Conservation (phyloP, 2,329 filamentous ascomycete species). For the Elsinoe fawcettii region DNA sequence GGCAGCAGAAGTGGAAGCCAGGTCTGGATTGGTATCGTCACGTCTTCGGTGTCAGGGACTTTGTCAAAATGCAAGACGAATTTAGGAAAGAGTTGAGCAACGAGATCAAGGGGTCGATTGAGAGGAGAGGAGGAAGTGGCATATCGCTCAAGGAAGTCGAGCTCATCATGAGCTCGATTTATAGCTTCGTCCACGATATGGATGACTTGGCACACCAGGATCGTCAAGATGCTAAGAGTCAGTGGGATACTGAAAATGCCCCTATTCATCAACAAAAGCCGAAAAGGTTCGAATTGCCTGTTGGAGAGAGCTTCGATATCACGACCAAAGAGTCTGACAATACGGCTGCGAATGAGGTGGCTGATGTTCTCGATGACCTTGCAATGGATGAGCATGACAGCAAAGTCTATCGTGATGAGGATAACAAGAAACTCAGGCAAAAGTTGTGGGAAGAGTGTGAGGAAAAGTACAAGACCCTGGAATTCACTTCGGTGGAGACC, state of each 20-base stretch:
- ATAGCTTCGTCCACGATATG: background rate
- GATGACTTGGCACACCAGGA: background rate
- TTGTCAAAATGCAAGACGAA: background rate
- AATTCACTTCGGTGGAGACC: background rate
- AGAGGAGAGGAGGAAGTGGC: background rate
- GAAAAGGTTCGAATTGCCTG: background rate
- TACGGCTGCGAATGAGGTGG: background rate
- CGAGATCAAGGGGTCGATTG: background rate
- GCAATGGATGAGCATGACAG: background rate
- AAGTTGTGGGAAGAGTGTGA: background rate
- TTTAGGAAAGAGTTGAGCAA: background rate
- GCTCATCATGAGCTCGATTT: background rate
- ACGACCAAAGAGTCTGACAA: background rate
- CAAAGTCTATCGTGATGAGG: background rate
- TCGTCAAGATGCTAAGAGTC: background rate
- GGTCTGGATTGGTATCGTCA: background rate
- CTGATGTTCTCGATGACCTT: background rate
- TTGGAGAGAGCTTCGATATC: background rate
- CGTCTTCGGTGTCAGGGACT: background rate
- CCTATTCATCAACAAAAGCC: background rate
- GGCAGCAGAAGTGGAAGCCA: background rate
- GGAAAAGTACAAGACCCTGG: background rate
- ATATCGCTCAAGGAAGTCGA: slow-evolving; percentile 1
- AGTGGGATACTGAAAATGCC: background rate
- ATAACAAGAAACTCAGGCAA: background rate